A percentile compares a stretch with the other conserved stretches of the same genome.
These are phyloP conservation scores for Vitis hybrid DNA, from an alignment of 177 flowering plant genomes.

Conservation along the genomic window DNA sequence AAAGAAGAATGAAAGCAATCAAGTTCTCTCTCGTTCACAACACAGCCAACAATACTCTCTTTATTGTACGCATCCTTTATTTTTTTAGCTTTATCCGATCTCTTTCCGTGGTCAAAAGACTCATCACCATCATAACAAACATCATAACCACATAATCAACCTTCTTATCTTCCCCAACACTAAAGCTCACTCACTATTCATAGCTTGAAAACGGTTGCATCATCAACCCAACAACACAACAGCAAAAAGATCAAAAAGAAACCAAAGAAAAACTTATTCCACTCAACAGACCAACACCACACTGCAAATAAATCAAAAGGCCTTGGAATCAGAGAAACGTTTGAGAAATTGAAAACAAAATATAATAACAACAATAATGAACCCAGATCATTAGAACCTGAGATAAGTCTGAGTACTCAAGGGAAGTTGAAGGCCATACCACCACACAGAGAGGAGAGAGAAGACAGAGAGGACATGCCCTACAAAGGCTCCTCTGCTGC, in stretches of 20 bases:
- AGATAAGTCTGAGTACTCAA: conserved; percentile 1
- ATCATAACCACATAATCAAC: conserved; percentile 25
- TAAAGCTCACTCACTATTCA: conserved; percentile 34
- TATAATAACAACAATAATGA: background rate
- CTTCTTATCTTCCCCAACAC: conserved; percentile 26
- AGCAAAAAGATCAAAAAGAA: conserved; percentile 11
- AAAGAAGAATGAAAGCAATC: conserved; percentile 4
- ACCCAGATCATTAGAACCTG: conserved; percentile 17
- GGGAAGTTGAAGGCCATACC: conserved; percentile 10
- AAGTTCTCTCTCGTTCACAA: conserved; percentile 19
- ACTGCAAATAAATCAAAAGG: background rate
- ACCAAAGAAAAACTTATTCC: background rate
- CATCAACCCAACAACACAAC: conserved; percentile 30
- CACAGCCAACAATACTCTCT: conserved; percentile 20
- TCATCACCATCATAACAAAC: conserved; percentile 30
- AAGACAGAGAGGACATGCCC: conserved; percentile 18
- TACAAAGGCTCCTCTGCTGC: conserved; percentile 23
- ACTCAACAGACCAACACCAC: conserved; percentile 26
- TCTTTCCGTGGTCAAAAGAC: conserved; percentile 48
- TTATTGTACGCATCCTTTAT: conserved; percentile 18
- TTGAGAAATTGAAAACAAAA: conserved; percentile 13
- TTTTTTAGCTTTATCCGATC: conserved; percentile 23
- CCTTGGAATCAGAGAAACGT: background rate
- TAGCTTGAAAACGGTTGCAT: conserved; percentile 39
- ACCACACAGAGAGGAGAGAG: background rate